These are phyloP conservation scores for Calonectria pauciramosa DNA, from an alignment of 2,329 filamentous ascomycete genomes.

Conservation along the genomic window DNA sequence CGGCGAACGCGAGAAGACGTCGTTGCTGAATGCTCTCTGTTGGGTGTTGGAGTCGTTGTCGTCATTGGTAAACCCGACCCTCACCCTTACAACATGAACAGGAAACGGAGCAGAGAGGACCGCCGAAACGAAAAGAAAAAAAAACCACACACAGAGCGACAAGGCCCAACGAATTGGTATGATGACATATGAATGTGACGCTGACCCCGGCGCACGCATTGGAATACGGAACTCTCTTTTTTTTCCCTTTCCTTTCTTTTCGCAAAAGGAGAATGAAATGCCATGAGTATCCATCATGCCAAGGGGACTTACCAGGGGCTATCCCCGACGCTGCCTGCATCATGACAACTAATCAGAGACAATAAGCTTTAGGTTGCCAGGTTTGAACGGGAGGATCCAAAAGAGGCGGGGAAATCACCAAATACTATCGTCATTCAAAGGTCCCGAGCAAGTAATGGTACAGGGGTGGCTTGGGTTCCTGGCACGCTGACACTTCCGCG, in stretches of 20 bases:
- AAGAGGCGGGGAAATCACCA: neutral
- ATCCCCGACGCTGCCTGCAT: neutral
- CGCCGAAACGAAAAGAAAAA: neutral
- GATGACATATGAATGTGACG: neutral
- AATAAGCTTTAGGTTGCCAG: neutral
- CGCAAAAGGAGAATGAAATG: neutral
- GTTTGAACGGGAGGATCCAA: neutral
- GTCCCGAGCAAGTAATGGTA: neutral
- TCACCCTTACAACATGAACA: neutral
- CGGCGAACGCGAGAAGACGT: neutral
- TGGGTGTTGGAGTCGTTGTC: constrained; percentile 19
- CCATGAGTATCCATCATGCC: constrained; percentile 1
- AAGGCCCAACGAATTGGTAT: neutral
- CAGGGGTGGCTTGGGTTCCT: neutral
- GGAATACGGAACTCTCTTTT: constrained; percentile 6
- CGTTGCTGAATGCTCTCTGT: neutral
- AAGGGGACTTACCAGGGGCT: neutral
- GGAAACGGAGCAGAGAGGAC: neutral
- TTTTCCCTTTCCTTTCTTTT: neutral
- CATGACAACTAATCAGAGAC: neutral
- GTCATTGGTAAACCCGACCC: constrained; percentile 18
- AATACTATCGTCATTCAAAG: neutral
- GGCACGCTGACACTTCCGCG: neutral
- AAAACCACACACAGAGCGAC: neutral
- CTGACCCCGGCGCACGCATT: neutral